Conservation (phyloP, 805 yeast genomes). For the Metschnikowia bowlesiae region DNA sequence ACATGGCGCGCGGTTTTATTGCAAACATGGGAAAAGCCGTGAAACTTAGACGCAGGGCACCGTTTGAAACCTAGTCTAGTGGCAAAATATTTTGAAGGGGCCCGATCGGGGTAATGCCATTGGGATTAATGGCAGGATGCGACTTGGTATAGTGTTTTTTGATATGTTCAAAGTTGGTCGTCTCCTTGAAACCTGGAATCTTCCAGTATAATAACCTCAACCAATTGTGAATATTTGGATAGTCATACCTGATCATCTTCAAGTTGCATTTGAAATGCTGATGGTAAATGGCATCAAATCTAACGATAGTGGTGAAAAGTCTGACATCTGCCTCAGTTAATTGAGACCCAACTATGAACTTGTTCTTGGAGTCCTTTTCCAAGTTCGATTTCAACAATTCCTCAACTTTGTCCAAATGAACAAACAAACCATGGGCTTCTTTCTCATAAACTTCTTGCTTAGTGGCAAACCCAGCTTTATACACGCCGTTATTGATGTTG, state of each 20-base stretch:
- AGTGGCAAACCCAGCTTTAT: conserved; percentile 87
- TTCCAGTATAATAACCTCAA: conserved; percentile 79
- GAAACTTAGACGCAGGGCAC: neutral
- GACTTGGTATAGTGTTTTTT: conserved; percentile 87
- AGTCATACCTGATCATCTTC: conserved; percentile 72
- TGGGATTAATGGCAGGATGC: conserved; percentile 75
- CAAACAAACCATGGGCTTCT: conserved; percentile 60
- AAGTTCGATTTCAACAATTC: conserved; percentile 46
- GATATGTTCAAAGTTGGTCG: conserved; percentile 87
- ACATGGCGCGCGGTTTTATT: conserved; percentile 2
- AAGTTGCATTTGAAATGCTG: conserved; percentile 94
- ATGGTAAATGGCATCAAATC: conserved; percentile 91
- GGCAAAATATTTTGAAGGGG: conserved; percentile 72
- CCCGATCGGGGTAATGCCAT: conserved; percentile 81
- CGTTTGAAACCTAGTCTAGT: conserved; percentile 4
- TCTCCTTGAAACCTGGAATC: conserved; percentile 62
- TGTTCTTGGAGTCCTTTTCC: conserved; percentile 20
- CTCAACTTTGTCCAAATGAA: conserved; percentile 68
- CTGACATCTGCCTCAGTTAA: conserved; percentile 91
- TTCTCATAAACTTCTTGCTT: conserved; percentile 75
- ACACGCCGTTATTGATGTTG: conserved; percentile 86
- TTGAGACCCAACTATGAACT: conserved; percentile 51
- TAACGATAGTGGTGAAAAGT: conserved; percentile 76
- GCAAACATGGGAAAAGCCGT: neutral
- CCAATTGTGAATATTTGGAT: conserved; percentile 78